Evolutionary conservation across 306 rosid genomes (phyloP), one percentile per base, ranked within the genome.

Genomic region (Morella rubra): DNA sequence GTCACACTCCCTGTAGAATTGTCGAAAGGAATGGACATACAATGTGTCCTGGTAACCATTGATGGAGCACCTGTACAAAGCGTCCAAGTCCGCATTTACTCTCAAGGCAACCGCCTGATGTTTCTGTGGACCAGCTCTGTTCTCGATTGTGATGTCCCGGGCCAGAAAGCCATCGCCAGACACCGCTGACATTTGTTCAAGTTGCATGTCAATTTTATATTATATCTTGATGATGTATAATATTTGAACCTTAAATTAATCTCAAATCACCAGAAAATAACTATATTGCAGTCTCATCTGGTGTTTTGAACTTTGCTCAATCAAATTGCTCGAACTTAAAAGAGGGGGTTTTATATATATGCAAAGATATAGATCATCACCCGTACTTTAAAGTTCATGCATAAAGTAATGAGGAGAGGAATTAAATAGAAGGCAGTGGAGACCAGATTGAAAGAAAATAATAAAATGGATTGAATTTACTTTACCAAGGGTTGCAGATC

Each of bases 161-260:
- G 93, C 97, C 24, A 92, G 80, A 88, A 92, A 92, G 0, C 97
- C 96, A 1, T 92, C 97, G 15, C 92, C 97, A 37, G 97, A 90
- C 0, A 89, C 96, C 1, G 90, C 97, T 92, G 81, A 64, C 73
- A 12, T 6, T 60, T 5, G 4, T 18, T 41, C 5, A 16, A 46
- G 59, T 77, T 69, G 4, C 7, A n/a, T 27, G 24, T n/a, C 7
- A 20, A 56, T 56, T 12, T 53, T 15, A 16, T 32, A 32, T 32
- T 2, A 2, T 32, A 32, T 32, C 37, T 32, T 32, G 37, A 32
- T 32, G 37, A 32, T 32, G 37, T 32, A 32, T 32, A 32, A 32
- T 32, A 32, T 32, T 32, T 32, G 3, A 32, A 32, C 37, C 37
- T 32, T 2, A 32, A 32, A 27, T 27, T 27, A 27, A 27, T 27